A percentile compares a stretch with the other conserved stretches of the same genome.
Conservation (phyloP, 106 monocot species). For the Ottelia alismoides region DNA sequence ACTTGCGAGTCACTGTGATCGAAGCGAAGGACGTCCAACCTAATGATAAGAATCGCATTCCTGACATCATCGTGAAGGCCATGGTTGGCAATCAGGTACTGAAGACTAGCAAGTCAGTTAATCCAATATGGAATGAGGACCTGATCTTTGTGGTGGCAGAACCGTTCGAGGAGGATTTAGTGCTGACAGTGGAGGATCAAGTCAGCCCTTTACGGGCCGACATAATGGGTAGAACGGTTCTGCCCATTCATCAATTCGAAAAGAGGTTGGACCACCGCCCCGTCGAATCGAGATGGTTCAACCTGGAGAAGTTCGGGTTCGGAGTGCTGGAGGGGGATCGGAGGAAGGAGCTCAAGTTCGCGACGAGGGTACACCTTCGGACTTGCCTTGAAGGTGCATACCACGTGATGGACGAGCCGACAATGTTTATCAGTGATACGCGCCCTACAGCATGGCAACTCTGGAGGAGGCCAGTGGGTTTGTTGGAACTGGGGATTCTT, state of each 20-base stretch:
- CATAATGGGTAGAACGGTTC: constrained; percentile 25
- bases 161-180: constrained; percentile 60
- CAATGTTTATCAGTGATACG: constrained; percentile 54
- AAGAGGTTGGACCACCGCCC: constrained; percentile 26
- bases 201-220: constrained; percentile 31
- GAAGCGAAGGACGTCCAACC: constrained; percentile 61
- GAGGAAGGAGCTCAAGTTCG: neutral
- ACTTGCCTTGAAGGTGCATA: constrained; percentile 68
- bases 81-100: constrained; percentile 43
- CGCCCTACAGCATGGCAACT: constrained; percentile 58
- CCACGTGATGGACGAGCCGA: constrained; percentile 69
- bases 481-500: constrained; percentile 62
- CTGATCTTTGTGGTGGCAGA: constrained; percentile 68
- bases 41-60: constrained; percentile 26
- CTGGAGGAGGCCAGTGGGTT: constrained; percentile 48
- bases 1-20: constrained; percentile 46
- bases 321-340: no score
- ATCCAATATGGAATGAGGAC: constrained; percentile 67
- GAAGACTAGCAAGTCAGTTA: constrained; percentile 35
- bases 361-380: constrained; percentile 37
- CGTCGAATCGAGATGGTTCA: constrained; percentile 44
- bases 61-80: constrained; percentile 45
- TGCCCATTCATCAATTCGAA: constrained; percentile 35
- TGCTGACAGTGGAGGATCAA: constrained; percentile 39
- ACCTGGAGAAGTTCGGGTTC: no score